phyloP scores from a whole-genome alignment of 2,329 filamentous ascomycete genomes.

The Fusarium sp. region DNA sequence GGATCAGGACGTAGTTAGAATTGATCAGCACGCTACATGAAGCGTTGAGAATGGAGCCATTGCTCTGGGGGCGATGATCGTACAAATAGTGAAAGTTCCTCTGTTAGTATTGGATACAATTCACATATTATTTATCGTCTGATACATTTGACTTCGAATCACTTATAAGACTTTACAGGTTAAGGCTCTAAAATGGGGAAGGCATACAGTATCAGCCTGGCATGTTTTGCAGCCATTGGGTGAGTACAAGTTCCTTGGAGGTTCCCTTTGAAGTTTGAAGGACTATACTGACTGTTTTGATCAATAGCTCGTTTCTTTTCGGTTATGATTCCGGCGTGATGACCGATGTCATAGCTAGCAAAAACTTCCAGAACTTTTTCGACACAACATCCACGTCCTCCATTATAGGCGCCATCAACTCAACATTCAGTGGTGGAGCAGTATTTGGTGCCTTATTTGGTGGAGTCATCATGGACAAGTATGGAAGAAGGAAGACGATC shows the following conservation, averaged over 20 bases:
- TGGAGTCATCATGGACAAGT: slow-evolving; percentile 60
- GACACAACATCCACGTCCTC: slow-evolving; percentile 53
- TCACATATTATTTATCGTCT: not conserved
- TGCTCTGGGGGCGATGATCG: not conserved
- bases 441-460: slow-evolving; percentile 40
- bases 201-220: slow-evolving; percentile 50
- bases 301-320: slow-evolving; percentile 52
- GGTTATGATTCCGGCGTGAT: slow-evolving; percentile 51
- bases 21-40: slow-evolving; percentile 3
- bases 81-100: slow-evolving; percentile 32
- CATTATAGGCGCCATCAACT: slow-evolving; percentile 67
- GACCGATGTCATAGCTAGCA: slow-evolving; percentile 63
- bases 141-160: not conserved
- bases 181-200: slow-evolving; percentile 48
- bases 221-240: slow-evolving; percentile 53
- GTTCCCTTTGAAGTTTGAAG: not conserved
- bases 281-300: not conserved
- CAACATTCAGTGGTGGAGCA: slow-evolving; percentile 57
- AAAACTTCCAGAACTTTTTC: slow-evolving; percentile 63
- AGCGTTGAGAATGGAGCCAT: slow-evolving; percentile 1
- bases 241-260: slow-evolving; percentile 34
- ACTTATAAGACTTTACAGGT: not conserved
- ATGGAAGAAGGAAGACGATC: slow-evolving; percentile 63
- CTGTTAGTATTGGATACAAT: not conserved
- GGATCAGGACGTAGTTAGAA: not conserved